A percentile compares a stretch with the other conserved stretches of the same genome.
Evolutionary conservation across 2,329 filamentous ascomycete species (phyloP).

Genomic region (Fusarium miscanthi): DNA sequence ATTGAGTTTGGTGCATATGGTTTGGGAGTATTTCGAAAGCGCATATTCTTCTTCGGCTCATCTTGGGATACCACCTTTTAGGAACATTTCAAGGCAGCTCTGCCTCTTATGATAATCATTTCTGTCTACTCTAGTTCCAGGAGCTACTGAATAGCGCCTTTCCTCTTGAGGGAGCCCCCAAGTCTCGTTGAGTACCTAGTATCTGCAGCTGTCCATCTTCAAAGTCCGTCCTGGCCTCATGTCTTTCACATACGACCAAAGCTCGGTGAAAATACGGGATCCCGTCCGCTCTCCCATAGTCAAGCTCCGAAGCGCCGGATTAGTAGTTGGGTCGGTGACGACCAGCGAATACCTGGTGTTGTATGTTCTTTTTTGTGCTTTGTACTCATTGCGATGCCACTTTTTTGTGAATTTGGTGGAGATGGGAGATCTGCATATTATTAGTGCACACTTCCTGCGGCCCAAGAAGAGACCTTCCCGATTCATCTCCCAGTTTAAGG

Average conservation of each 20-base stretch:
- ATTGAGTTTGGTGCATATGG: not conserved
- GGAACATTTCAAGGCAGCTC: not conserved
- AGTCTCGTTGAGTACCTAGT: not conserved
- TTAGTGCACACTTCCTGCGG: not conserved
- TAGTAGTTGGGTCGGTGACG: constrained; percentile 20
- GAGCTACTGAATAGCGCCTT: not conserved
- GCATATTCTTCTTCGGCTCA: not conserved
- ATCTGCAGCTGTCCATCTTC: not conserved
- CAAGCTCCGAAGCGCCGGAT: constrained; percentile 21
- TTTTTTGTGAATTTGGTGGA: not conserved
- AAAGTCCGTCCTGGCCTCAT: not conserved
- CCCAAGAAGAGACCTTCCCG: not conserved
- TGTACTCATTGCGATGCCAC: not conserved
- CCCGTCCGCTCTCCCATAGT: constrained; percentile 18
- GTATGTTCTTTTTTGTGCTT: constrained; percentile 5
- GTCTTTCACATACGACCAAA: constrained; percentile 11
- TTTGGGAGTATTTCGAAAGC: not conserved
- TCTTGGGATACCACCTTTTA: not conserved
- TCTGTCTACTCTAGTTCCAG: not conserved
- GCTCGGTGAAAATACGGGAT: constrained; percentile 22
- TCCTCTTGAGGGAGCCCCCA: not conserved
- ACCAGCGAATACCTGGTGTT: constrained; percentile 19
- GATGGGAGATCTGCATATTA: not conserved
- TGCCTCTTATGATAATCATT: not conserved
- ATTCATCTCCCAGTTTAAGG: not conserved